These are phyloP conservation scores for Eudorina sp. DNA, from an alignment of 139 green algal genomes.

Conservation along the genomic window DNA sequence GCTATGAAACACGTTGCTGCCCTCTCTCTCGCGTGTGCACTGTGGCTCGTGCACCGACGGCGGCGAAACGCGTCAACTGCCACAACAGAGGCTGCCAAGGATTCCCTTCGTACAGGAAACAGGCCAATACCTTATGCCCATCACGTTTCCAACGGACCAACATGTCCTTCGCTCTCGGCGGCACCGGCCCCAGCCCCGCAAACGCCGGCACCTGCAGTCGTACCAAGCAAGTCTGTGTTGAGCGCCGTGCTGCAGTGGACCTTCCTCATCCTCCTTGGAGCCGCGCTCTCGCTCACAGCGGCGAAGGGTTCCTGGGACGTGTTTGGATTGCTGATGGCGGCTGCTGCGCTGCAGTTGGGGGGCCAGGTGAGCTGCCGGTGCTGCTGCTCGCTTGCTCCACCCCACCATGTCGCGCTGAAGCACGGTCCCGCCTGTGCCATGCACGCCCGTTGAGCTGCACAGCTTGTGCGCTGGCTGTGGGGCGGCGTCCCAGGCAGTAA, in stretches of 20 bases:
- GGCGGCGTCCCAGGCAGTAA: background rate
- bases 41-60: background rate
- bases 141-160: too few relatives aligned
- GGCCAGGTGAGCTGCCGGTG: slow-evolving; percentile 15
- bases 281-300: background rate
- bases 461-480: background rate
- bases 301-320: slow-evolving; percentile 4
- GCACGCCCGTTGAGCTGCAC: background rate
- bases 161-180: background rate
- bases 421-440: background rate
- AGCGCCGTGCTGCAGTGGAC: slow-evolving; percentile 10
- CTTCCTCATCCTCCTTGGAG: slow-evolving; percentile 28
- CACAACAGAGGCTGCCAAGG: too few relatives aligned
- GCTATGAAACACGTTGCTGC: slow-evolving; percentile 2
- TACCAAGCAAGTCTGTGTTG: background rate
- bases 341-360: background rate
- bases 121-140: too few relatives aligned
- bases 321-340: slow-evolving; percentile 29
- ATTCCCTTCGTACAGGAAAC: too few relatives aligned
- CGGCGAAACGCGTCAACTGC: background rate
- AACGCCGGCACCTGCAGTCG: background rate
- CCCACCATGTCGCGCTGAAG: background rate
- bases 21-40: background rate
- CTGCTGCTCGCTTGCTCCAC: too few relatives aligned
- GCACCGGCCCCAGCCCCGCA: background rate